A percentile compares a stretch with the other conserved stretches of the same genome.
Conservation (phyloP, 495 filamentous ascomycete species). For the Cercophora newfieldiana region DNA sequence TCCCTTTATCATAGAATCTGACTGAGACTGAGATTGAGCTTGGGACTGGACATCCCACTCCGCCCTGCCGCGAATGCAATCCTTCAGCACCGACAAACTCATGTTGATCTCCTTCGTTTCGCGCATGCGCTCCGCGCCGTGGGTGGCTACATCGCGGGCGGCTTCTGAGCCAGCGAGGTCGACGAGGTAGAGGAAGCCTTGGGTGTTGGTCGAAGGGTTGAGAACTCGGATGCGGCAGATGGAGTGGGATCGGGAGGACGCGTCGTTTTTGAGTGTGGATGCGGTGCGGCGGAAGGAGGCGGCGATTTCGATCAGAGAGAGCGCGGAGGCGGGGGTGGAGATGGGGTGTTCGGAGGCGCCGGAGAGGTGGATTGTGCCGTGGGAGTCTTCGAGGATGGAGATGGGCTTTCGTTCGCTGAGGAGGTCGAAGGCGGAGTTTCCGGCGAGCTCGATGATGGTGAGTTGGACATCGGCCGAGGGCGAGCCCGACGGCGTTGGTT, state of each 20-base stretch:
- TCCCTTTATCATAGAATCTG: background rate
- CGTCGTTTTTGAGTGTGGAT: constrained; percentile 4
- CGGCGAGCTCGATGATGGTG: constrained; percentile 17
- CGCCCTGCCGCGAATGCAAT: constrained; percentile 33
- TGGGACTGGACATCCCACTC: background rate
- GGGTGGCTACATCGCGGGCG: constrained; percentile 20
- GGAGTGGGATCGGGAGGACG: background rate
- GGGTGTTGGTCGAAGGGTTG: background rate
- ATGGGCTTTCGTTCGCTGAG: constrained; percentile 12
- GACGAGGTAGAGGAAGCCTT: constrained; percentile 3
- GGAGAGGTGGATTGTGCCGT: constrained; percentile 22
- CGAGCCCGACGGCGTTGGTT: no score
- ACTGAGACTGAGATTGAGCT: background rate
- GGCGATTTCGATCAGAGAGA: background rate
- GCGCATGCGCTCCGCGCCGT: constrained; percentile 14
- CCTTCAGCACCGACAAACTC: constrained; percentile 38
- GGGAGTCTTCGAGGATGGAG: constrained; percentile 24
- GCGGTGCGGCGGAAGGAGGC: constrained; percentile 31
- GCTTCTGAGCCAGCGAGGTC: constrained; percentile 30
- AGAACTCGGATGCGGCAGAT: background rate
- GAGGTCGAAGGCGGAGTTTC: constrained; percentile 10
- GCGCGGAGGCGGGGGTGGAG: background rate
- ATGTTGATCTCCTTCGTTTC: constrained; percentile 35
- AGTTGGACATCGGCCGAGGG: background rate
- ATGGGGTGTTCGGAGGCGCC: constrained; percentile 29